phyloP scores from a whole-genome alignment of 306 rosid species.

The Phaseolus lunatus region DNA sequence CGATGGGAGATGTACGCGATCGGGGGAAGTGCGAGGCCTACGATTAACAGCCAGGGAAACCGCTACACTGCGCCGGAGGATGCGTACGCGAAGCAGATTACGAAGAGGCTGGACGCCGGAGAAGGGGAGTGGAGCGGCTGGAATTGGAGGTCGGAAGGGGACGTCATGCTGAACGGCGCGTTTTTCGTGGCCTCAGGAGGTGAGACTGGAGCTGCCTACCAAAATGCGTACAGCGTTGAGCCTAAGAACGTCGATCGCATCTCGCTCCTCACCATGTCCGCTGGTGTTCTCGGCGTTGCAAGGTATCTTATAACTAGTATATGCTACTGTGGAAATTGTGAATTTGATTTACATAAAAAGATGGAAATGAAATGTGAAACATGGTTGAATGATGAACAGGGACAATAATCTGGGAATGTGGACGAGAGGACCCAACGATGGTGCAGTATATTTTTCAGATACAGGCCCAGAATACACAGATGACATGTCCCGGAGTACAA shows the following conservation, averaged over 20 bases:
- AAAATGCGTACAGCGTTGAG: slow-evolving; percentile 76
- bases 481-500: slow-evolving; percentile 45
- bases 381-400: slow-evolving; percentile 41
- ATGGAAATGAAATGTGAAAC: background rate
- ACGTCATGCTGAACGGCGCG: slow-evolving; percentile 79
- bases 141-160: slow-evolving; percentile 94
- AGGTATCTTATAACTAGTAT: no score
- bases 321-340: no score
- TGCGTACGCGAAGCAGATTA: slow-evolving; percentile 72
- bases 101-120: slow-evolving; percentile 68
- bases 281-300: slow-evolving; percentile 86
- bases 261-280: slow-evolving; percentile 65
- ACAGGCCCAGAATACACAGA: slow-evolving; percentile 44
- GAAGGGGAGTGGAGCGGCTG: slow-evolving; percentile 74
- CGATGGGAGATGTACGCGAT: slow-evolving; percentile 95
- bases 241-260: slow-evolving; percentile 73
- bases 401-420: slow-evolving; percentile 60
- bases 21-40: slow-evolving; percentile 84
- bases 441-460: slow-evolving; percentile 35
- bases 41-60: slow-evolving; percentile 88
- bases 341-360: background rate
- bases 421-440: slow-evolving; percentile 52
- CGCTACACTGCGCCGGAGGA: slow-evolving; percentile 71
- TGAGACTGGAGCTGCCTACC: slow-evolving; percentile 55
- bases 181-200: slow-evolving; percentile 75